Conservation (phyloP, 148 eudicot genomes). For the Fagopyrum homotropicum region DNA sequence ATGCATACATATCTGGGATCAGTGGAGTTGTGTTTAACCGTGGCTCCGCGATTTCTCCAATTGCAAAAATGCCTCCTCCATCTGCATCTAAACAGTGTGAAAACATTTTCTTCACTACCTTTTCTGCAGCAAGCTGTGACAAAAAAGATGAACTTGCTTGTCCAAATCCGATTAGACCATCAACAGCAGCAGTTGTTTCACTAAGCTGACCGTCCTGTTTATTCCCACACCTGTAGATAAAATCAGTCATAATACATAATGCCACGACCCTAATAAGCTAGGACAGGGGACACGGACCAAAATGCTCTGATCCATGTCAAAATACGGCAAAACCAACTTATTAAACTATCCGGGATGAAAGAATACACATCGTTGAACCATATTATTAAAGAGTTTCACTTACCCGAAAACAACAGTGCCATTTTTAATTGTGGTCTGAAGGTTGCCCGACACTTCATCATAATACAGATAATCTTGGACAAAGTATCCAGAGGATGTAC, state of each 20-base stretch:
- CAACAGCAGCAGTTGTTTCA: conserved; percentile 59
- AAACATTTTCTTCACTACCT: conserved; percentile 66
- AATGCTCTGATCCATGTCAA: too few relatives aligned
- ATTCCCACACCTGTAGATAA: conserved; percentile 56
- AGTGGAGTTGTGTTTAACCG: conserved; percentile 57
- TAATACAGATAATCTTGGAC: conserved; percentile 46
- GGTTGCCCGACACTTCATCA: conserved; percentile 44
- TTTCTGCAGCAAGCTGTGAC: conserved; percentile 77
- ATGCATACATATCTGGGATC: conserved; percentile 51
- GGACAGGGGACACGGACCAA: not conserved
- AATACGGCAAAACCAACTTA: too few relatives aligned
- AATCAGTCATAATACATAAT: not conserved
- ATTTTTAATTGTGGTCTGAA: conserved; percentile 40
- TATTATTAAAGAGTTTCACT: conserved; percentile 11
- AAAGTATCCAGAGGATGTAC: conserved; percentile 69
- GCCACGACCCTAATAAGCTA: not conserved
- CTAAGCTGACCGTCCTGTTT: conserved; percentile 72
- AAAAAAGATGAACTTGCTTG: conserved; percentile 71
- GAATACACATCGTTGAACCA: not conserved
- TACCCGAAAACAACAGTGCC: conserved; percentile 61
- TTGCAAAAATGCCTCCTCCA: conserved; percentile 92
- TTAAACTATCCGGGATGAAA: too few relatives aligned
- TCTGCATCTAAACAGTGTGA: conserved; percentile 81
- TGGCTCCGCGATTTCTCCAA: conserved; percentile 80
- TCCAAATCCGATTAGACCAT: conserved; percentile 93